phyloP scores from a whole-genome alignment of 2,329 filamentous ascomycete genomes.

The Paecilomyces variotii region DNA sequence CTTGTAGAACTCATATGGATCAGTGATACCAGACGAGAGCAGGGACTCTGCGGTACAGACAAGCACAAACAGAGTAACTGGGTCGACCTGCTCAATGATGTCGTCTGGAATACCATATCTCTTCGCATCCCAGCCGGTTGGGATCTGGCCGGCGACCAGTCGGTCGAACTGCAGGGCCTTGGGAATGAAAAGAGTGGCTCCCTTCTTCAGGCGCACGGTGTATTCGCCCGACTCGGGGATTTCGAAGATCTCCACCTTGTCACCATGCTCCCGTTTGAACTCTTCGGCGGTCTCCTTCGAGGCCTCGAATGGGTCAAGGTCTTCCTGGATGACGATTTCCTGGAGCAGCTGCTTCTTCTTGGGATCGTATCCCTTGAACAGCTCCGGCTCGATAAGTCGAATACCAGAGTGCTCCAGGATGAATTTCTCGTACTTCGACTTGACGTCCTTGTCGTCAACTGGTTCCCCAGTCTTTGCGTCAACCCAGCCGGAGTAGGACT shows the following conservation, averaged over 20 bases:
- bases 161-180: slow-evolving; percentile 97
- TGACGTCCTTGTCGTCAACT: slow-evolving; percentile 96
- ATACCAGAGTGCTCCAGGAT: slow-evolving; percentile 97
- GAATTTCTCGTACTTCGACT: slow-evolving; percentile 92
- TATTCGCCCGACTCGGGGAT: slow-evolving; percentile 89
- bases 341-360: slow-evolving; percentile 98
- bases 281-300: slow-evolving; percentile 96
- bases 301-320: slow-evolving; percentile 92
- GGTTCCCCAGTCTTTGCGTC: slow-evolving; percentile 90
- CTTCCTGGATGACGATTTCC: slow-evolving; percentile 94
- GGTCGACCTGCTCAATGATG: slow-evolving; percentile 95
- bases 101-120: slow-evolving; percentile 94
- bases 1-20: slow-evolving; percentile 99
- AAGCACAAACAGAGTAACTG: slow-evolving; percentile 88
- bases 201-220: slow-evolving; percentile 91
- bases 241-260: slow-evolving; percentile 96
- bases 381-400: slow-evolving; percentile 91
- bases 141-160: slow-evolving; percentile 92
- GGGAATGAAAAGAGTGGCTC: slow-evolving; percentile 86
- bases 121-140: slow-evolving; percentile 94
- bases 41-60: slow-evolving; percentile 90
- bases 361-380: slow-evolving; percentile 94
- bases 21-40: slow-evolving; percentile 87
- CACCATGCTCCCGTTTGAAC: slow-evolving; percentile 93
- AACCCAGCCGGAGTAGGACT: slow-evolving; percentile 93